A percentile compares a stretch with the other conserved stretches of the same genome.
Conservation (phyloP, 371 early-diverging fungal species). For the Haplosporangium sp. region DNA sequence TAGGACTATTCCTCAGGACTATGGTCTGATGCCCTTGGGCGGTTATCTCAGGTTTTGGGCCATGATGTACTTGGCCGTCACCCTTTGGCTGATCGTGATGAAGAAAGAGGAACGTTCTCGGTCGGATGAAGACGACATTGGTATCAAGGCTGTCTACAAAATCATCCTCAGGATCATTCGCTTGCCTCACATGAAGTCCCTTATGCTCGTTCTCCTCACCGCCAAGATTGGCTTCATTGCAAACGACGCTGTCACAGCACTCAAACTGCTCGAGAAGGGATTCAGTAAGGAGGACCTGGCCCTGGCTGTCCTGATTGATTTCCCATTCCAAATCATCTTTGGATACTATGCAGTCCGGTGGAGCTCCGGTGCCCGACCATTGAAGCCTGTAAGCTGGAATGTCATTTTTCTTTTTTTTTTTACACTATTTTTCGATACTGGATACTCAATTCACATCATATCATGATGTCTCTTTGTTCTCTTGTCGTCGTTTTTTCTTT, state of each 20-base stretch:
- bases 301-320: conserved; percentile 91
- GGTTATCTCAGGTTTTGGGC: conserved; percentile 95
- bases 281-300: conserved; percentile 95
- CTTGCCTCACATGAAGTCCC: conserved; percentile 72
- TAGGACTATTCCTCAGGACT: conserved; percentile 72
- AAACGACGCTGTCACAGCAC: conserved; percentile 92
- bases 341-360: conserved; percentile 97
- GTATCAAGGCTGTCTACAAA: conserved; percentile 65
- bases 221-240: conserved; percentile 95
- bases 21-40: conserved; percentile 84
- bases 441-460: no score
- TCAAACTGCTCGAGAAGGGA: conserved; percentile 95
- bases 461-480: conserved; percentile 76
- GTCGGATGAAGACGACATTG: conserved; percentile 62
- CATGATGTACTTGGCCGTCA: conserved; percentile 84
- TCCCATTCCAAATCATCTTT: conserved; percentile 95
- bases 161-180: conserved; percentile 50
- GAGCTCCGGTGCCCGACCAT: conserved; percentile 87
- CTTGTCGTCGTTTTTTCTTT: conserved; percentile 44
- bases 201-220: conserved; percentile 83
- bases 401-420: conserved; percentile 74
- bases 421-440: no score
- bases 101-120: conserved; percentile 73
- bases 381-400: conserved; percentile 83
- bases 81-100: conserved; percentile 82